Evolutionary conservation across 345 rosid species (phyloP), one percentile per base, ranked within the genome.

Genomic region (Brassica napus): DNA sequence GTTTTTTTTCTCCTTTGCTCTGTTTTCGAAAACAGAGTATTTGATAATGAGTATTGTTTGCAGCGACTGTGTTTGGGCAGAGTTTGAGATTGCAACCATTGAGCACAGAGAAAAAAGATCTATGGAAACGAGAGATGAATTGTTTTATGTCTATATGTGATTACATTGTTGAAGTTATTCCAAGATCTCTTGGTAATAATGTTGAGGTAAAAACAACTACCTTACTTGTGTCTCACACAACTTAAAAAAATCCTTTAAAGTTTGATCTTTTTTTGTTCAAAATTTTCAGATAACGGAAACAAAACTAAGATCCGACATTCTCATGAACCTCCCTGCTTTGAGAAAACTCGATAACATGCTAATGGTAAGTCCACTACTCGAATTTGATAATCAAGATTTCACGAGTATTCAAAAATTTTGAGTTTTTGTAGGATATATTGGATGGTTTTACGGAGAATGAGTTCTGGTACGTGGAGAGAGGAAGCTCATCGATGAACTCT

Each of bases 91-190:
- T 95, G 65, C 94, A 89, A 62, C 99, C 99, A n/a, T 73, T 94
- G 77, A 89, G 90, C 21, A 83, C 86, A 49, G 97, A 93, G 85
- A 95, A 95, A 86, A 87, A 84, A 74, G 88, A 84, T 0, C 76
- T 93, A 83, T 95, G 99, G 99, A 93, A 79, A 76, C 86, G 97
- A 84, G 99, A 93, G 87, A 95, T 90, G 98, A 80, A 89, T 47
- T 93, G 93, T 74, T 91, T 93, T 69, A 86, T 95, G 68, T 90
- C 98, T 21, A 90, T 91, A 1, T 95, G 98, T 64, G 91, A 95
- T 77, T 87, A 86, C 82, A 89, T 91, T 61, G 91, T 90, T 2
- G 98, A 95, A 47, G 82, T 92, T 55, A 76, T 81, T 58, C 89
- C 94, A 55, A 84, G 87, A 60, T 85, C 87, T 8, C 88, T 86